Conservation (phyloP, 305 asterid genomes). For the Stenogyne calaminthoides region DNA sequence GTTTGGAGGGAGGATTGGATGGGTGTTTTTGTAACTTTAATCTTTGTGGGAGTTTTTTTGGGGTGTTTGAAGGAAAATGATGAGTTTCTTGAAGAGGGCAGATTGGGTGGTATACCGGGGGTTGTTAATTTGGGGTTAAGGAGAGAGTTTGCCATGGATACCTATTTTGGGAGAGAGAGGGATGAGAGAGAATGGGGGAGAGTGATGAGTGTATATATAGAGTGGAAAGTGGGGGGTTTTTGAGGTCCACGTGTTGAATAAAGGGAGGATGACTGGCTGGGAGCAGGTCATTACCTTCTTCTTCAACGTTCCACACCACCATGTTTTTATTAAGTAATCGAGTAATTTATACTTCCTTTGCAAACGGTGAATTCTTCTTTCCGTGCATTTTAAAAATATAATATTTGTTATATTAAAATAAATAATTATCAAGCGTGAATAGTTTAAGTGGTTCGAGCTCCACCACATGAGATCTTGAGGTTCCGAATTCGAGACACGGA, state of each 20-base stretch:
- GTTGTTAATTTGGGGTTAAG: conserved; percentile 15
- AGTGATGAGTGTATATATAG: conserved; percentile 28
- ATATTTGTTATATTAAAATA: too few relatives aligned
- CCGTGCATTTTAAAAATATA: too few relatives aligned
- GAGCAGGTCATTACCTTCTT: not conserved
- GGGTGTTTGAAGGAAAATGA: not conserved
- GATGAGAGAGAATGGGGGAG: conserved; percentile 14
- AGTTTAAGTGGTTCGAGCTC: too few relatives aligned
- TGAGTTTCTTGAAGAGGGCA: not conserved
- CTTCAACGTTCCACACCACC: conserved; percentile 18
- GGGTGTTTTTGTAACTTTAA: not conserved
- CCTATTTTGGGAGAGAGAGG: conserved; percentile 14
- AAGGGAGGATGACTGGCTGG: not conserved
- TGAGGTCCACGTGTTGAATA: conserved; percentile 34
- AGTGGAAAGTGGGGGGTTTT: conserved; percentile 9
- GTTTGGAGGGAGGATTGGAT: conserved; percentile 33
- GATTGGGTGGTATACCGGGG: not conserved
- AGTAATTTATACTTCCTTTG: too few relatives aligned
- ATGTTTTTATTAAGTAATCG: not conserved
- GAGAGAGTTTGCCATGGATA: conserved; percentile 36
- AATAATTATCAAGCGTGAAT: too few relatives aligned
- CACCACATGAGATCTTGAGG: too few relatives aligned
- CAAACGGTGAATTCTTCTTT: too few relatives aligned
- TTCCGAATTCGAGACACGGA: too few relatives aligned
- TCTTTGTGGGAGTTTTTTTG: not conserved